Evolutionary conservation across 139 green algal genomes (phyloP).

Genomic region (Mesotaenium endlicherianum): DNA sequence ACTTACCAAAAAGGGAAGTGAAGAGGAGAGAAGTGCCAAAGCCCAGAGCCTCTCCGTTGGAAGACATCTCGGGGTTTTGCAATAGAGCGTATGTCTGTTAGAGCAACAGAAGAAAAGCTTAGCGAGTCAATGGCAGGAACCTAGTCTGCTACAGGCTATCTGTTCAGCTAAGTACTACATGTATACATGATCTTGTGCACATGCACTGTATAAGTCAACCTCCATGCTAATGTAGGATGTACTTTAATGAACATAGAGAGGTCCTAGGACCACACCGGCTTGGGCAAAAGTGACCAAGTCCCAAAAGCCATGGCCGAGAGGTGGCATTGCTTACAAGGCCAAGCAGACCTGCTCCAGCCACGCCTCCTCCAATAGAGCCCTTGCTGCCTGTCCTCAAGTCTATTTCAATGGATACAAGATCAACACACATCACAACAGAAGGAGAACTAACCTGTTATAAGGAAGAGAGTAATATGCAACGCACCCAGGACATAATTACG

Average conservation of each 20-base stretch:
- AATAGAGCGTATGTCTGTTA: conserved; percentile 5
- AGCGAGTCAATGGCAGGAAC: not conserved
- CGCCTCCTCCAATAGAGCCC: not conserved
- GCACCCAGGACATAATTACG: not conserved
- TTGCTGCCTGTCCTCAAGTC: conserved; percentile 25
- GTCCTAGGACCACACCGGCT: too few species aligned
- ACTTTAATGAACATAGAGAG: not conserved
- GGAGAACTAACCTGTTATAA: not conserved
- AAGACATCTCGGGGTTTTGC: conserved; percentile 1
- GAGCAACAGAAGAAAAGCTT: not conserved
- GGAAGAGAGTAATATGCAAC: not conserved
- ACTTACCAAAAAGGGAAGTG: conserved; percentile 13
- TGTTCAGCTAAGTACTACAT: not conserved
- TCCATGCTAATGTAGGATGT: not conserved
- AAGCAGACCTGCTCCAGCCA: not conserved
- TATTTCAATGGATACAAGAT: too few species aligned
- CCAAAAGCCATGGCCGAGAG: not conserved
- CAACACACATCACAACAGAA: not conserved
- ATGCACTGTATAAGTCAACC: not conserved
- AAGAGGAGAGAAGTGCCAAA: conserved; percentile 15
- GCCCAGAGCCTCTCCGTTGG: not conserved
- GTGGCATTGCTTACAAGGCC: not conserved
- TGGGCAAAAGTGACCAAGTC: not conserved
- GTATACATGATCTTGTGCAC: not conserved
- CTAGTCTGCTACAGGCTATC: not conserved